Base-by-base conservation (phyloP, 352 stramenopile species). In the Pythium sukuiense region DNA sequence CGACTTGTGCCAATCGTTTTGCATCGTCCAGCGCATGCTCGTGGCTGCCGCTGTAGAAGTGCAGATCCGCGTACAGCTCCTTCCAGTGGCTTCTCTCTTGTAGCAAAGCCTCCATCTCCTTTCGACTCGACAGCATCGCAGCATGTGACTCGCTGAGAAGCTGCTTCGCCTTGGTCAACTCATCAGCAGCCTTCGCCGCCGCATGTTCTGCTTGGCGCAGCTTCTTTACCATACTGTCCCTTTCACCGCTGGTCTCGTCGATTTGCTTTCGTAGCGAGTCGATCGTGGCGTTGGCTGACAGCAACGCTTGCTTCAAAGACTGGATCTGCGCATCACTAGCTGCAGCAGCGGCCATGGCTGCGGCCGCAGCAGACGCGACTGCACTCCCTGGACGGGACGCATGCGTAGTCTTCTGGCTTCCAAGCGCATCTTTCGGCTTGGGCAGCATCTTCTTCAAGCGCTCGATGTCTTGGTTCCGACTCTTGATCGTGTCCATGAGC, bases 391-490 rank as follows among this genome's bases (percentile, higher is more conserved):
- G 62, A 49, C 45, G 30, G 48, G 16, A 13, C 4, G 39, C 11
- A 4, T 27, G 41, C 24, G 2, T 58, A 16, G 41, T 61, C 43
- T 60, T 32, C 6, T 61, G 45, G 6, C 18, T 55, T 6, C 16
- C 26, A 14, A 16, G 20, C 14, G 6, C 60, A 2, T 45, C 41
- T 4, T 54, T 71, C 12, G 67, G 68, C 24, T 72, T 76, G 11
- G 77, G 48, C 20, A 91, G 61, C 20, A 83, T 77, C 59, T 83
- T 86, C 41, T 83, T 83, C 33, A 89, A 43, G 8, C 80, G 79
- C 24, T 83, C 80, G 3, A 77, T 71, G 18, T 91, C 83, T 2
- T 59, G 61, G 7, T 71, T 77, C 12, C 65, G 74, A 11, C 67
- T 66, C 33, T 76, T 71, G 18, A 91, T 60, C 0, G 77, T 72